Evolutionary conservation across 2,329 filamentous ascomycete species (phyloP).

Genomic region (Colletotrichum tofieldiae): DNA sequence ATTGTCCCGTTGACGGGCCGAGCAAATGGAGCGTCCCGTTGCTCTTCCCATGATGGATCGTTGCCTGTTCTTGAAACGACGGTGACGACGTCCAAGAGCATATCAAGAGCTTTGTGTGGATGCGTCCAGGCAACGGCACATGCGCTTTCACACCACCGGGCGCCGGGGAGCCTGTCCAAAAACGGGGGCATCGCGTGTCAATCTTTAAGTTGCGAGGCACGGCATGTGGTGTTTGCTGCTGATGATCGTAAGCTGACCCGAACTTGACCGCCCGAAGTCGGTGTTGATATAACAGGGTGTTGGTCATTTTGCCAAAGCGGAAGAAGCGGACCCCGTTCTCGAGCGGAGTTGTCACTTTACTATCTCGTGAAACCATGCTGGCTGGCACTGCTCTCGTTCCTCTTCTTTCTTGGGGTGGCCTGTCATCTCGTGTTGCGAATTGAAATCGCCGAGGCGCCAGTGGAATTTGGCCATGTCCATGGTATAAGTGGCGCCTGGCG

Average conservation of each 20-base stretch:
- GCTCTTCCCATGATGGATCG: conserved; percentile 29
- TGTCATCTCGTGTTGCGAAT: conserved; percentile 12
- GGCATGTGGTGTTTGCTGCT: background rate
- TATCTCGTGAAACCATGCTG: background rate
- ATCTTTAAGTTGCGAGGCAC: conserved; percentile 21
- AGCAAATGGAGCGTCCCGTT: background rate
- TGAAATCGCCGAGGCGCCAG: conserved; percentile 23
- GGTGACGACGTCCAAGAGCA: conserved; percentile 43
- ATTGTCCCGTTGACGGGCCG: conserved; percentile 19
- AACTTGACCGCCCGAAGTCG: conserved; percentile 8
- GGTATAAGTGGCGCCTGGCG: conserved; percentile 10
- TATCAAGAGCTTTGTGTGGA: conserved; percentile 12
- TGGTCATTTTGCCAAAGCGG: conserved; percentile 14
- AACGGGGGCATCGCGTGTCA: conserved; percentile 38
- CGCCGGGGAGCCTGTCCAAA: conserved; percentile 19
- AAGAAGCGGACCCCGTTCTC: conserved; percentile 1
- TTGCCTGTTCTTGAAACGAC: conserved; percentile 36
- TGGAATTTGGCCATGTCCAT: background rate
- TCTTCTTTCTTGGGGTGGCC: background rate
- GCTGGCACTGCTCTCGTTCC: background rate
- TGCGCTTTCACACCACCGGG: conserved; percentile 29
- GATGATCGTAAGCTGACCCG: conserved; percentile 7
- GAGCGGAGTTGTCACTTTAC: conserved; percentile 9
- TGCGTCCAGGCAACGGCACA: conserved; percentile 10
- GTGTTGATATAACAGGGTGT: background rate